Evolutionary conservation across 495 filamentous ascomycete species (phyloP).

Genomic region (Barbatosphaeria neglecta): DNA sequence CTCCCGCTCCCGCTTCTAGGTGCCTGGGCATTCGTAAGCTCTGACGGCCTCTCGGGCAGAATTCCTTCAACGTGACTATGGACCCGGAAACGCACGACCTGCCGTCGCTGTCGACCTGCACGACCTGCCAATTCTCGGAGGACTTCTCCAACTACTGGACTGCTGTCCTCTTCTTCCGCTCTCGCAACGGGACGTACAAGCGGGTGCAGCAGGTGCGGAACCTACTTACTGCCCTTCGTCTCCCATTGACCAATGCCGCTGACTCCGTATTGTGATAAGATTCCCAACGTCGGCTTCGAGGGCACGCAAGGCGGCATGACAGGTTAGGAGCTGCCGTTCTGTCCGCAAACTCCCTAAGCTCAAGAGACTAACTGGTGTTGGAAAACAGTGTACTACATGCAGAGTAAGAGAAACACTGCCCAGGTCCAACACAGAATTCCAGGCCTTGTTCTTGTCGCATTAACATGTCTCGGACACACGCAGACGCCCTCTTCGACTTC

Average conservation of each 20-base stretch:
- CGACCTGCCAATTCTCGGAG: conserved; percentile 26
- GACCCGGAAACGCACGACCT: conserved; percentile 20
- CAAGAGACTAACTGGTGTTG: too few relatives aligned
- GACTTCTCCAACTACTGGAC: conserved; percentile 36
- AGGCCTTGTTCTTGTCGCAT: too few relatives aligned
- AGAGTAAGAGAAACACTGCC: too few relatives aligned
- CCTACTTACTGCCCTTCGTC: too few relatives aligned
- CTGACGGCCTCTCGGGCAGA: conserved; percentile 3
- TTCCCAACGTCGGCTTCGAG: conserved; percentile 31
- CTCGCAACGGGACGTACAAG: conserved; percentile 25
- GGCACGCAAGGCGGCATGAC: conserved; percentile 27
- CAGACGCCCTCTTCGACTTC: conserved; percentile 28
- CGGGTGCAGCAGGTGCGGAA: conserved; percentile 27
- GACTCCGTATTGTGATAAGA: too few relatives aligned
- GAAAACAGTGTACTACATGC: conserved; percentile 39
- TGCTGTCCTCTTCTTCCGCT: conserved; percentile 25
- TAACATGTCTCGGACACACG: too few relatives aligned
- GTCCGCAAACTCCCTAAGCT: too few relatives aligned
- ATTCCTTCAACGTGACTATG: conserved; percentile 23
- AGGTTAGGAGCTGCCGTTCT: too few relatives aligned
- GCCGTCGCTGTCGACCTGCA: conserved; percentile 22
- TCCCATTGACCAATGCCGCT: too few relatives aligned
- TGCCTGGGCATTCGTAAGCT: too few relatives aligned
- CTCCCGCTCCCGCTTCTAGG: not conserved
- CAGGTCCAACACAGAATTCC: too few relatives aligned